Conservation (phyloP, 208 protist species). For the Porcisia deanei region DNA sequence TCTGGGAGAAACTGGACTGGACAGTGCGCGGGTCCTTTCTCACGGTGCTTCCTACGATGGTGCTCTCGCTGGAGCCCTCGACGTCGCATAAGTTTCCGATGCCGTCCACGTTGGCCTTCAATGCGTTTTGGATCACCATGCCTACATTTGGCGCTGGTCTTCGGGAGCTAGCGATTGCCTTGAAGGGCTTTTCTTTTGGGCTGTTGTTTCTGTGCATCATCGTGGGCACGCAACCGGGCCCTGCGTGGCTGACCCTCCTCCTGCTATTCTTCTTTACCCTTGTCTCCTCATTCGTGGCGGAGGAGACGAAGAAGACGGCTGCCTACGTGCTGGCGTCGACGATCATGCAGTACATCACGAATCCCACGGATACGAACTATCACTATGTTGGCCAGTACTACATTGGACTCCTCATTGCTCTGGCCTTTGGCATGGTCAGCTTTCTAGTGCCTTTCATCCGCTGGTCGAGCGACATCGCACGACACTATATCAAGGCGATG, state of each 20-base stretch:
- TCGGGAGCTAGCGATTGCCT: conserved; percentile 69
- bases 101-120: conserved; percentile 78
- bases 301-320: conserved; percentile 88
- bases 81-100: conserved; percentile 72
- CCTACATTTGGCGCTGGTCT: conserved; percentile 87
- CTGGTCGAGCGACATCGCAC: conserved; percentile 83
- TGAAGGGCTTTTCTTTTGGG: conserved; percentile 85
- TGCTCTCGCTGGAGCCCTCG: conserved; percentile 78
- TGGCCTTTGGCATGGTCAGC: conserved; percentile 70
- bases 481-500: conserved; percentile 75
- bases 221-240: conserved; percentile 52
- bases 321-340: conserved; percentile 84
- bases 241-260: conserved; percentile 69
- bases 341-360: conserved; percentile 77
- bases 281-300: conserved; percentile 75
- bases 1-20: conserved; percentile 93
- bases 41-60: conserved; percentile 87
- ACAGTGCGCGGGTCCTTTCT: conserved; percentile 79
- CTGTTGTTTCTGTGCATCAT: conserved; percentile 70
- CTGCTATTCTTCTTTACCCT: conserved; percentile 82
- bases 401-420: conserved; percentile 67
- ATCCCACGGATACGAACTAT: conserved; percentile 53
- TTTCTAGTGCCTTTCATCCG: conserved; percentile 89
- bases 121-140: conserved; percentile 90
- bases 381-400: conserved; percentile 76